Conservation (phyloP, 2,329 filamentous ascomycete genomes). For the Fusarium albidum region DNA sequence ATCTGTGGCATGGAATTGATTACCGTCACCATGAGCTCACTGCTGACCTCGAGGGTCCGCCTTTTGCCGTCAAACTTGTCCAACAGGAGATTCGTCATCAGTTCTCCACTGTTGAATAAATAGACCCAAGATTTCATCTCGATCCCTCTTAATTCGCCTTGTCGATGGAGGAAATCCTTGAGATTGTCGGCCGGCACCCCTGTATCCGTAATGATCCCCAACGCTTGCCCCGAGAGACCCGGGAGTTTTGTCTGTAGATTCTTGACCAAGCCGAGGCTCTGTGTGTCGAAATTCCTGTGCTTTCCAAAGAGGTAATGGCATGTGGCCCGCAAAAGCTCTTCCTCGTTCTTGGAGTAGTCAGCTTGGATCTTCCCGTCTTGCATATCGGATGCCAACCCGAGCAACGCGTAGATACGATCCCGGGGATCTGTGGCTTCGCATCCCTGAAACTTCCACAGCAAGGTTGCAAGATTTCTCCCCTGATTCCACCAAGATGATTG, state of each 20-base stretch:
- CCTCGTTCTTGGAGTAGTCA: conserved; percentile 5
- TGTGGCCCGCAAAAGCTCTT: fast-evolving
- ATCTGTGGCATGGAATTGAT: too few species aligned
- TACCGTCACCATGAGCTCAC: too few species aligned
- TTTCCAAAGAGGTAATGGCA: not conserved
- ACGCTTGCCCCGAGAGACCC: not conserved
- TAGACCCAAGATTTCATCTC: too few species aligned
- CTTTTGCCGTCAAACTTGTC: too few species aligned
- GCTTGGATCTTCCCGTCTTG: fast-evolving
- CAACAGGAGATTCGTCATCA: too few species aligned
- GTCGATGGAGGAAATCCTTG: fast-evolving
- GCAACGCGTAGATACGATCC: conserved; percentile 11
- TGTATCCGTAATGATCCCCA: not conserved
- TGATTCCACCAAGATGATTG: conserved; percentile 13
- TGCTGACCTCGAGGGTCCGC: too few species aligned
- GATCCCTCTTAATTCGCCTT: too few species aligned
- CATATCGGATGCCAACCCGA: conserved; percentile 7
- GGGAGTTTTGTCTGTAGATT: not conserved
- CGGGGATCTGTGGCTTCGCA: conserved; percentile 11
- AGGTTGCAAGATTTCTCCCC: not conserved
- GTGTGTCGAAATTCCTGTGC: fast-evolving
- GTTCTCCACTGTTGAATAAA: too few species aligned
- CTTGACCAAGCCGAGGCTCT: not conserved
- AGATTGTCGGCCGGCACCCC: fast-evolving
- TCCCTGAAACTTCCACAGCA: conserved; percentile 4